These are phyloP conservation scores for Xylaria flabelliformis DNA, from an alignment of 495 filamentous ascomycete genomes.

Conservation along the genomic window DNA sequence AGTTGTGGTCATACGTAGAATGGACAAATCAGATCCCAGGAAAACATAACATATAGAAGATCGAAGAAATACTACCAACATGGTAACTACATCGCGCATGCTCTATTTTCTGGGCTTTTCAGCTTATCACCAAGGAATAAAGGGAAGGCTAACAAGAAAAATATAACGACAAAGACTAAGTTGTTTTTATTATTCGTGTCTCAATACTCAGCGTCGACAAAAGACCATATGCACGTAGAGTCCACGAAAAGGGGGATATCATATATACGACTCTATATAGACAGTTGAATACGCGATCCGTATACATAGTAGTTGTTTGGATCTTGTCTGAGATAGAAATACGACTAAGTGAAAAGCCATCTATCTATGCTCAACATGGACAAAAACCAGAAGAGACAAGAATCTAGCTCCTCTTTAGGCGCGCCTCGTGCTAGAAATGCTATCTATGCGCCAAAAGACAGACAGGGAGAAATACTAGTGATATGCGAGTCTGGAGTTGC, in stretches of 20 bases:
- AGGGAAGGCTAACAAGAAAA: background rate
- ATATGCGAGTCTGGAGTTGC: background rate
- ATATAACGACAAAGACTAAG: background rate
- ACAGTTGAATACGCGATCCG: slow-evolving; percentile 10
- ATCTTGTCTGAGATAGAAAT: slow-evolving; percentile 20
- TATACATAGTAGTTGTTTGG: slow-evolving; percentile 18
- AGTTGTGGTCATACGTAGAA: background rate
- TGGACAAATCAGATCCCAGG: background rate
- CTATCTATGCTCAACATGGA: slow-evolving; percentile 2
- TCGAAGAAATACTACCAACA: background rate
- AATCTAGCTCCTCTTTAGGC: background rate
- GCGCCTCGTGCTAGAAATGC: slow-evolving; percentile 1
- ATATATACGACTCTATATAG: slow-evolving; percentile 1
- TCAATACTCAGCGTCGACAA: background rate
- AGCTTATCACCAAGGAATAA: background rate
- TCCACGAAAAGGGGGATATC: background rate
- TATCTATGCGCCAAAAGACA: slow-evolving; percentile 17
- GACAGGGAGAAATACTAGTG: background rate
- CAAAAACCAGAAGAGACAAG: background rate
- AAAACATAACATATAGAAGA: background rate
- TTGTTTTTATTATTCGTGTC: background rate
- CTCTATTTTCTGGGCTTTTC: background rate
- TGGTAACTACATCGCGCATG: background rate
- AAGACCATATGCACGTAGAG: background rate
- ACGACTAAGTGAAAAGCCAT: background rate